Percentiles rank a stretch among this genome's conserved stretches.
These are phyloP conservation scores for Tuber borchii DNA, from an alignment of 495 filamentous ascomycete genomes.

Conservation along the genomic window DNA sequence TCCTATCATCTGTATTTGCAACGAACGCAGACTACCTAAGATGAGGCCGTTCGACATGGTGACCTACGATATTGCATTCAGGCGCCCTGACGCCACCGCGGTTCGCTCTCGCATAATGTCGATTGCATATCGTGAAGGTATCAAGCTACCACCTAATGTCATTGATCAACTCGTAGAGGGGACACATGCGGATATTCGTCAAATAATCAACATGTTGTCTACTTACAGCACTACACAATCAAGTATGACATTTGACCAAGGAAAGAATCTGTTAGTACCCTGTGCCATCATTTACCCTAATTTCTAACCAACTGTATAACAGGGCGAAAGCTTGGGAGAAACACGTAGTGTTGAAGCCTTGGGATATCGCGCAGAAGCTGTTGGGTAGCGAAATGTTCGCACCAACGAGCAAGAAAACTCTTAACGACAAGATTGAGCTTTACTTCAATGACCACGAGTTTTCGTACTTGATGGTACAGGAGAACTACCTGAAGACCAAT, in stretches of 20 bases:
- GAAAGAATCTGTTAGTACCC: slow-evolving; percentile 65
- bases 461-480: slow-evolving; percentile 92
- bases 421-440: slow-evolving; percentile 96
- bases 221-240: slow-evolving; percentile 81
- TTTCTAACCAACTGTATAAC: slow-evolving; percentile 12
- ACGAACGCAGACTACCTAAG: slow-evolving; percentile 84
- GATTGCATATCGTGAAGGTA: slow-evolving; percentile 82
- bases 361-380: slow-evolving; percentile 94
- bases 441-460: slow-evolving; percentile 99
- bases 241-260: slow-evolving; percentile 69
- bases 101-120: slow-evolving; percentile 86
- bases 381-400: slow-evolving; percentile 81
- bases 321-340: slow-evolving; percentile 90
- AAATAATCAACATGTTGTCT: slow-evolving; percentile 97
- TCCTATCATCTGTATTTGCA: slow-evolving; percentile 95
- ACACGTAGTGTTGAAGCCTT: slow-evolving; percentile 88
- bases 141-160: slow-evolving; percentile 80
- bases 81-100: slow-evolving; percentile 78
- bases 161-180: slow-evolving; percentile 93
- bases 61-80: slow-evolving; percentile 77
- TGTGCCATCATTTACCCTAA: background rate
- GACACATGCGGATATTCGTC: slow-evolving; percentile 87
- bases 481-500: slow-evolving; percentile 84
- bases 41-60: slow-evolving; percentile 95
- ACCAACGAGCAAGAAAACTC: slow-evolving; percentile 66